A percentile compares a stretch with the other conserved stretches of the same genome.
phyloP scores from a whole-genome alignment of 2,329 filamentous ascomycete genomes.

The Botrytis tulipae region DNA sequence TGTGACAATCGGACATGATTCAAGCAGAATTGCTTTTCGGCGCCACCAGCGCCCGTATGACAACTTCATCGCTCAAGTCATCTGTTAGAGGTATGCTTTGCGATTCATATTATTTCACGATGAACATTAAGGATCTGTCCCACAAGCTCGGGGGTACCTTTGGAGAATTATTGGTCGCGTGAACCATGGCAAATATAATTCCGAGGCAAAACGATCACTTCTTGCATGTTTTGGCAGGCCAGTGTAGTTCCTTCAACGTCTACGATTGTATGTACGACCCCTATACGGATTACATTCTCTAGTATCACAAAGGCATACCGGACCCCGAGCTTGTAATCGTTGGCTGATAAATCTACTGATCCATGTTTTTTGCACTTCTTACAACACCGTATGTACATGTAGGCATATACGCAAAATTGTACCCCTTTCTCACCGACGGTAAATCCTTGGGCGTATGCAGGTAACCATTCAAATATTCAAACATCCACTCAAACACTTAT shows the following conservation, averaged over 20 bases:
- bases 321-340: background rate
- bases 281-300: background rate
- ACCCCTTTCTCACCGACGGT: background rate
- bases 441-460: background rate
- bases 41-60: background rate
- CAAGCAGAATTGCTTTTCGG: slow-evolving; percentile 1
- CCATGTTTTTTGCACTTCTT: background rate
- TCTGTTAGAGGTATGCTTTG: background rate
- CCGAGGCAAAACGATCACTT: background rate
- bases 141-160: background rate
- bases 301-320: background rate
- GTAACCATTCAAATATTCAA: background rate
- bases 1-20: slow-evolving; percentile 9
- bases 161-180: background rate
- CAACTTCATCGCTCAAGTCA: slow-evolving; percentile 6
- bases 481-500: background rate
- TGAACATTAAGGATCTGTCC: background rate
- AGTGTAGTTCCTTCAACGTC: background rate
- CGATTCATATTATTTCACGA: slow-evolving; percentile 4
- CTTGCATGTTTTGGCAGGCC: background rate
- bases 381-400: background rate
- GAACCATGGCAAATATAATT: background rate
- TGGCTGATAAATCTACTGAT: background rate
- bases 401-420: background rate
- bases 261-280: background rate